Conservation (phyloP, 2,329 filamentous ascomycete genomes). For the Penicillium sp. region DNA sequence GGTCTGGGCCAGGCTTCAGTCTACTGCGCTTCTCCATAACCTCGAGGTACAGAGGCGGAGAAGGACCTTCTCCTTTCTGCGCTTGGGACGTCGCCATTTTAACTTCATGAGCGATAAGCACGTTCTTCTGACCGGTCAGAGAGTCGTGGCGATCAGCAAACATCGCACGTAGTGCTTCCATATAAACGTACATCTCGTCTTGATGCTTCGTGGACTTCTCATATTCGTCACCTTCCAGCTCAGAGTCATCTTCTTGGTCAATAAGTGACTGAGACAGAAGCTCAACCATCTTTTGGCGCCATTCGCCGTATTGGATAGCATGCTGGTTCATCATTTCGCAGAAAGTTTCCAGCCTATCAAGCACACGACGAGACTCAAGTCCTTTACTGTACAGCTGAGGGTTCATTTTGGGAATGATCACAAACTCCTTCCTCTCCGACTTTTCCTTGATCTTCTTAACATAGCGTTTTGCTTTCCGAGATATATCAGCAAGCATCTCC, state of each 20-base stretch:
- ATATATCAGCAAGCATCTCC: constrained; percentile 71
- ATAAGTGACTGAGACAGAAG: constrained; percentile 76
- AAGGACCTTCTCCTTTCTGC: constrained; percentile 68
- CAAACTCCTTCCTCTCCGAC: constrained; percentile 60
- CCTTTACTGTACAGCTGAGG: constrained; percentile 62
- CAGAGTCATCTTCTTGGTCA: constrained; percentile 76
- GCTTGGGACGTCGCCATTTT: constrained; percentile 66
- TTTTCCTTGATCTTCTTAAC: constrained; percentile 68
- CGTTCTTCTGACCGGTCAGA: constrained; percentile 77
- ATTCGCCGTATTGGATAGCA: constrained; percentile 71
- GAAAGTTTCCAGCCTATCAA: constrained; percentile 70
- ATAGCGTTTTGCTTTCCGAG: constrained; percentile 63
- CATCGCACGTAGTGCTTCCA: constrained; percentile 74
- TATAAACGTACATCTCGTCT: constrained; percentile 86
- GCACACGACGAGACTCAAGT: constrained; percentile 71
- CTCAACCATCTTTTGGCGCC: constrained; percentile 74
- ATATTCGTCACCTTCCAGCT: constrained; percentile 88
- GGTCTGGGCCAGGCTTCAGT: constrained; percentile 51
- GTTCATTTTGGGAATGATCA: constrained; percentile 66
- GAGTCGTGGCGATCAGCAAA: constrained; percentile 79
- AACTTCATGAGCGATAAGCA: constrained; percentile 75
- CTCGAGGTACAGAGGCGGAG: constrained; percentile 65
- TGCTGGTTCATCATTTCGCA: constrained; percentile 72
- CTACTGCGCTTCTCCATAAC: constrained; percentile 53
- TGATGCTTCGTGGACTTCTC: constrained; percentile 84